A percentile compares a stretch with the other conserved stretches of the same genome.
Conservation (phyloP, 2,329 filamentous ascomycete species). For the Botryotinia narcissicola region DNA sequence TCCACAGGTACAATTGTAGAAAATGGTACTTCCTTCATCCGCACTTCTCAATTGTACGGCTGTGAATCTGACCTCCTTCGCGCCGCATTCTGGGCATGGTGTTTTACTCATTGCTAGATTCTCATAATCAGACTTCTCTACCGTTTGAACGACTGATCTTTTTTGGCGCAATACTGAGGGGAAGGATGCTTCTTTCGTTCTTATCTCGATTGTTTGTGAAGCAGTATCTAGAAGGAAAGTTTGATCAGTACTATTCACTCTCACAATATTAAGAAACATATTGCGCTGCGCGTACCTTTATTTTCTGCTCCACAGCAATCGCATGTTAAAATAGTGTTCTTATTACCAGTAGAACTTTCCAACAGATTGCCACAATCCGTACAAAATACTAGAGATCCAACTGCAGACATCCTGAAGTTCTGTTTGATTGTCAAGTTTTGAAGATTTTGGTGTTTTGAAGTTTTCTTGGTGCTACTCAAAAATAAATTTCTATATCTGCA, state of each 20-base stretch:
- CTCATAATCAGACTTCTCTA: constrained; percentile 73
- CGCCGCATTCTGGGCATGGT: constrained; percentile 77
- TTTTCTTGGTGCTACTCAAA: not conserved
- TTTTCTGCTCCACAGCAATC: constrained; percentile 84
- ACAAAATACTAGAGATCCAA: constrained; percentile 91
- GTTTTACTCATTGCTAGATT: constrained; percentile 68
- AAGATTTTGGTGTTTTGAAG: not conserved
- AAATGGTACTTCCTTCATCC: constrained; percentile 91
- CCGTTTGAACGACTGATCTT: constrained; percentile 77
- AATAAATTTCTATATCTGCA: constrained; percentile 5
- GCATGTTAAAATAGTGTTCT: constrained; percentile 75
- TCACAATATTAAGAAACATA: not conserved
- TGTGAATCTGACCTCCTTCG: constrained; percentile 79
- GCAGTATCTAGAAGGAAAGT: constrained; percentile 54
- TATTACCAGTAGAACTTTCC: constrained; percentile 73
- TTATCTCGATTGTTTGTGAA: constrained; percentile 72
- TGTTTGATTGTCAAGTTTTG: not conserved
- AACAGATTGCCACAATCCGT: constrained; percentile 88
- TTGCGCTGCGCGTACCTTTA: constrained; percentile 56
- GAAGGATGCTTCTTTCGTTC: constrained; percentile 86
- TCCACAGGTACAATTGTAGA: constrained; percentile 85
- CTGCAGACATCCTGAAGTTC: constrained; percentile 67
- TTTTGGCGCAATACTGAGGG: constrained; percentile 87
- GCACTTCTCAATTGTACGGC: constrained; percentile 85
- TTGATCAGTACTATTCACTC: constrained; percentile 16